These are phyloP conservation scores for Coemansia sp. DNA, from an alignment of 192 early-diverging fungal genomes.

Conservation along the genomic window DNA sequence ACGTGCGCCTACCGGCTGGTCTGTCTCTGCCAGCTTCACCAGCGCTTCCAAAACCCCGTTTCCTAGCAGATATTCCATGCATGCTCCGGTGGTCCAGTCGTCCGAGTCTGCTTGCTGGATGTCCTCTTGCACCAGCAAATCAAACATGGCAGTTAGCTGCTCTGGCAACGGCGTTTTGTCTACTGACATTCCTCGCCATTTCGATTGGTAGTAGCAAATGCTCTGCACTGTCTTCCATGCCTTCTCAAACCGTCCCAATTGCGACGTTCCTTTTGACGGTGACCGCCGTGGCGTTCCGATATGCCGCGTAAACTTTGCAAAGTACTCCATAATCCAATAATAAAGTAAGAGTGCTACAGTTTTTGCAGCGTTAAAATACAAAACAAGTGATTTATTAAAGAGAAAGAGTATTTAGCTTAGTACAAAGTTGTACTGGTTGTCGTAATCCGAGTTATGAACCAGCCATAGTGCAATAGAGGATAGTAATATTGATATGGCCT, in stretches of 20 bases:
- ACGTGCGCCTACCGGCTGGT: constrained; percentile 76
- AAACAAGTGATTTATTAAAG: constrained; percentile 9
- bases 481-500: constrained; percentile 35
- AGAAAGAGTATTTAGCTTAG: constrained; percentile 30
- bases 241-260: constrained; percentile 67
- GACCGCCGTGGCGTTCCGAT: constrained; percentile 60
- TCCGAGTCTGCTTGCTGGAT: constrained; percentile 61
- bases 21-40: constrained; percentile 72
- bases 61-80: constrained; percentile 86
- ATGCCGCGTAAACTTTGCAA: constrained; percentile 64
- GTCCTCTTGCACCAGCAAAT: constrained; percentile 86
- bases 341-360: not conserved
- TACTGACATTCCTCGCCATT: constrained; percentile 51
- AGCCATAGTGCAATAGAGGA: constrained; percentile 50
- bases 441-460: constrained; percentile 53
- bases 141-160: constrained; percentile 77
- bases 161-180: constrained; percentile 74
- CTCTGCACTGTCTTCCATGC: constrained; percentile 62
- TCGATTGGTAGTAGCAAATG: constrained; percentile 46
- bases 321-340: constrained; percentile 58
- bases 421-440: constrained; percentile 55
- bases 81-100: constrained; percentile 73
- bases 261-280: constrained; percentile 59
- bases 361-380: constrained; percentile 3
- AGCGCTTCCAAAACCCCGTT: constrained; percentile 78